Base-by-base conservation (phyloP, 2,329 filamentous ascomycete genomes). In the Emmonsiellopsis sp. region DNA sequence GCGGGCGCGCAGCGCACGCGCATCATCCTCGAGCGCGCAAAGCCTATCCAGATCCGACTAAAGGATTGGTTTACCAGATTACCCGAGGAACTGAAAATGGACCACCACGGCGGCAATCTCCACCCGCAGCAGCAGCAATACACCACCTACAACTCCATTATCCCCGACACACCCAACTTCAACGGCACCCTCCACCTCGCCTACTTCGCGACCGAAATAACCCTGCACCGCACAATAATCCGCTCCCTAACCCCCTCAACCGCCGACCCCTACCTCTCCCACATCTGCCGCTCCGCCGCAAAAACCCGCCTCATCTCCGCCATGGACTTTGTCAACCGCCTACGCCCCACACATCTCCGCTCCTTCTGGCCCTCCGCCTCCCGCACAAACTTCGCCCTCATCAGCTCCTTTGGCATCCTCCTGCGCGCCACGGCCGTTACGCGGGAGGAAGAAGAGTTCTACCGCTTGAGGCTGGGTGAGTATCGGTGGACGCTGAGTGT, bases 311-410 rank as follows among this genome's bases (percentile, higher is more conserved):
- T 97, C 35, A 95, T 96, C 65, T 94, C 88, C 20, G 90, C 91
- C 58, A 95, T 97, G 87, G 92, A 97, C 68, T 95, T 96, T 70
- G 90, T 95, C 62, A 96, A 96, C 71, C 85, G 92, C 0, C 80
- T 97, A 34, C 89, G 87, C 44, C 89, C 89, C 0, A 82, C 85
- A 37, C 91, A 97, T 63, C 79, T 96, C 32, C 83, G 86, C n/a
- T 82, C 89, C 0, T 96, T 96, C 72, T 97, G 92, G 92, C 73
- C 73, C 30, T 72, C 71, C 5, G 68, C 71, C 0, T 69, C 73
- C 4, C 70, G 72, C 48, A 74, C 73, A 10, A 95, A 95, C 70
- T 96, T 97, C 71, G 91, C 92, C 0, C 78, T 97, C 9, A 95
- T 97, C 63, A 91, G 90, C 53, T 95, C 91, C 0, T 97, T 97